Conservation (phyloP, 1,284 basidiomycete species). For the Marasmius fiardii region DNA sequence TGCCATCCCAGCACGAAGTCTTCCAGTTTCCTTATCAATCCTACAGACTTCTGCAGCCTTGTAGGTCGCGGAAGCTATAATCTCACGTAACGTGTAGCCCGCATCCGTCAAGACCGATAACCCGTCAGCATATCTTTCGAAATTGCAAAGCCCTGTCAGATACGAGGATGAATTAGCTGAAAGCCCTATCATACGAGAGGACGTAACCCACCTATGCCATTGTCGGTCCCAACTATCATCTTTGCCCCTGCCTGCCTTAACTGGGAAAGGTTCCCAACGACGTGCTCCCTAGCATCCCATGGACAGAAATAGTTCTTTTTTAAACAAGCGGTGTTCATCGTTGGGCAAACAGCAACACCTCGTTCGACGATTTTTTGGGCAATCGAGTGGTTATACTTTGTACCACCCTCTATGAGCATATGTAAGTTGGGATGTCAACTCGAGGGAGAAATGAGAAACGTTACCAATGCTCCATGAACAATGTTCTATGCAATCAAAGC, state of each 20-base stretch:
- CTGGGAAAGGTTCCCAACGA: conserved; percentile 8
- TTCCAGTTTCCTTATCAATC: conserved; percentile 9
- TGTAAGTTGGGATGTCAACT: not conserved
- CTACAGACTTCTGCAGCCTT: conserved; percentile 13
- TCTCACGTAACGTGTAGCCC: conserved; percentile 10
- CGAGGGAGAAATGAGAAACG: not conserved
- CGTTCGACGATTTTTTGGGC: conserved; percentile 10
- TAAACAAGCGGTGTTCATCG: conserved; percentile 13
- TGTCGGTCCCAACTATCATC: conserved; percentile 11
- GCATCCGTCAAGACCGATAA: conserved; percentile 12
- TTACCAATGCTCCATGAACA: conserved; percentile 12
- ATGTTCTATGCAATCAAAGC: conserved; percentile 15
- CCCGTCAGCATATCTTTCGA: conserved; percentile 14
- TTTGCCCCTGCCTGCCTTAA: conserved; percentile 7
- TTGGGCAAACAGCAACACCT: conserved; percentile 10
- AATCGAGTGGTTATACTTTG: conserved; percentile 7
- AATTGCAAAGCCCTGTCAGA: conserved; percentile 8
- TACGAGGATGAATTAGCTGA: not conserved
- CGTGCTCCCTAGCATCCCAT: conserved; percentile 11
- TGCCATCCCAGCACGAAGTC: conserved; percentile 7
- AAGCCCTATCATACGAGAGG: not conserved
- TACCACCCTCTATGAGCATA: conserved; percentile 7
- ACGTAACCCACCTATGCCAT: conserved; percentile 10
- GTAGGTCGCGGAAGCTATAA: conserved; percentile 11
- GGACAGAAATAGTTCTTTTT: conserved; percentile 12